A percentile compares a stretch with the other conserved stretches of the same genome.
Evolutionary conservation across 768 basidiomycete species (phyloP).

Genomic region (Lentinula raphanica): DNA sequence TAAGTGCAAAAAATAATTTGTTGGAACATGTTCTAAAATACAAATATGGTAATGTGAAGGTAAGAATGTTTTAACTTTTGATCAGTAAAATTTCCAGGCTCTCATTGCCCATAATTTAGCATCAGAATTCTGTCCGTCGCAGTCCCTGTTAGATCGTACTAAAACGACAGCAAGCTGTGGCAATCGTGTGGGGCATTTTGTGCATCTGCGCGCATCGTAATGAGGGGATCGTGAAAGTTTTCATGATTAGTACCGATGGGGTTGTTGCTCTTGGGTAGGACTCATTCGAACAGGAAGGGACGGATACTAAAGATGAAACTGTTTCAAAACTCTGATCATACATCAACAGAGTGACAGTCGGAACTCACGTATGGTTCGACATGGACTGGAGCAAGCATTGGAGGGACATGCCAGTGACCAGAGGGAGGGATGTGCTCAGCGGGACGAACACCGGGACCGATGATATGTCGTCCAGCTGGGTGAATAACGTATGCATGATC

Average conservation of each 20-base stretch:
- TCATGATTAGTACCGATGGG: slow-evolving; percentile 4
- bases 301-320: slow-evolving; percentile 22
- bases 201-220: background rate
- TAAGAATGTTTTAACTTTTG: background rate
- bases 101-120: background rate
- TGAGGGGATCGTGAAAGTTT: background rate
- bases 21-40: background rate
- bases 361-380: slow-evolving; percentile 63
- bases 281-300: slow-evolving; percentile 30
- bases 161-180: background rate
- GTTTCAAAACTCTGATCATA: slow-evolving; percentile 3
- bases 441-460: slow-evolving; percentile 42
- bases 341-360: background rate
- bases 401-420: slow-evolving; percentile 49
- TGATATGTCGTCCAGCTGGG: slow-evolving; percentile 34
- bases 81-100: background rate
- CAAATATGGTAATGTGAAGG: slow-evolving; percentile 1
- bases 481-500: slow-evolving; percentile 41
- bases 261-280: slow-evolving; percentile 24
- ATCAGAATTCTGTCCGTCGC: background rate
- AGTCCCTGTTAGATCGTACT: no score
- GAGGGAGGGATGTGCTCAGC: slow-evolving; percentile 40
- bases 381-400: slow-evolving; percentile 40
- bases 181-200: background rate
- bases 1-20: background rate